Evolutionary conservation across 2,329 filamentous ascomycete genomes (phyloP), one percentile per base, ranked within the genome.

Genomic region (Helicocarpus griseus): DNA sequence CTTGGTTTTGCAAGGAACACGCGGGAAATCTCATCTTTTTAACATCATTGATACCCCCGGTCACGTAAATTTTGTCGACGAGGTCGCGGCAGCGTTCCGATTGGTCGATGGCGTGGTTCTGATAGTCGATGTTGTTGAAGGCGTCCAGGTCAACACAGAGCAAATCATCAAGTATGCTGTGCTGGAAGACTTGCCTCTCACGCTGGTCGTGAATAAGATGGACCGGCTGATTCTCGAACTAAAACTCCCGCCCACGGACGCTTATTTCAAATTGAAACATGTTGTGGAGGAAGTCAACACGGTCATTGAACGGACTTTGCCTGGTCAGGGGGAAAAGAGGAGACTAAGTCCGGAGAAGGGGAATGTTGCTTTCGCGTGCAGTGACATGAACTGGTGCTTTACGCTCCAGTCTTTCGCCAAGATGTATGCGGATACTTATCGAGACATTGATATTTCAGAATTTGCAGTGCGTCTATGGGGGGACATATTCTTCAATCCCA

Each of bases 201-300:
- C 89, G 0, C 74, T 98, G 55, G 82, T 98, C 51, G 79, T 98
- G 71, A 98, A 97, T 78, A 98, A 98, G 74, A 86, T 98, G 82
- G 93, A 98, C 62, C 83, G 93, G 22, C 73, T 98, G 54, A 95
- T 98, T 56, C 72, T 98, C 43, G 93, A 98, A 71, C 76, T 98
- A 48, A 95, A 95, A 68, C 78, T 98, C 13, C 93, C 93, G 2
- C 93, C 93, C 1, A 88, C 84, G 58, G 93, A 98, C 65, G 93
- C 93, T 11, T 98, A 98, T 73, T 97, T 96, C 77, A 98, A 98
- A 76, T 77, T 98, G 50, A 97, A 96, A 72, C 90, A 97, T 67
- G 89, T 96, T n/a, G 82, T 98, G 49, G 93, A 98, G 69, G 89
- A 97, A 69, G 90, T 98, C 69, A 98, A 98, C 71, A 95, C 89